Evolutionary conservation across 2,329 filamentous ascomycete genomes (phyloP).

Genomic region (Cyclaneusma minus): DNA sequence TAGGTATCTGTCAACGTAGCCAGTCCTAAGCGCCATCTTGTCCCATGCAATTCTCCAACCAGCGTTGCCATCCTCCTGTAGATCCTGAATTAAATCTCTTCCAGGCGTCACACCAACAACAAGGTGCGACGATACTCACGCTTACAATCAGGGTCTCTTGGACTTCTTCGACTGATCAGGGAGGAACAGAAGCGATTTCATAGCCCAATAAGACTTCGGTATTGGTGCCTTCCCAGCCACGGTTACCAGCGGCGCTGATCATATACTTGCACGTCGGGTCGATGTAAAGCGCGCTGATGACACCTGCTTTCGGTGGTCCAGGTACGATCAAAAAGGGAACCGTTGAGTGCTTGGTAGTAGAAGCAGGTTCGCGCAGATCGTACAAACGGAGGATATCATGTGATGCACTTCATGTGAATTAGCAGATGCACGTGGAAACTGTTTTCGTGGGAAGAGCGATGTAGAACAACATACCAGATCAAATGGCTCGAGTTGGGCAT

Average conservation of each 20-base stretch:
- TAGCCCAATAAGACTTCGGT: slow-evolving; percentile 92
- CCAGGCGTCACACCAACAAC: no score
- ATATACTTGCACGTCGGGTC: slow-evolving; percentile 83
- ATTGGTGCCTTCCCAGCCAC: slow-evolving; percentile 83
- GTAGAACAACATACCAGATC: slow-evolving; percentile 46
- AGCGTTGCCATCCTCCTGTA: no score
- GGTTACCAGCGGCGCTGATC: slow-evolving; percentile 79
- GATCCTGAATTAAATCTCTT: no score
- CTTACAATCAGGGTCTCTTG: no score
- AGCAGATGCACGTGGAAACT: slow-evolving; percentile 1
- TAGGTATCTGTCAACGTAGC: no score
- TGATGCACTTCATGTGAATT: slow-evolving; percentile 50
- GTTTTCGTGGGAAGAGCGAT: not conserved
- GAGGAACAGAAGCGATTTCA: no score
- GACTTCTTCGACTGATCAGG: no score
- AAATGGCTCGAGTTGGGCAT: slow-evolving; percentile 92
- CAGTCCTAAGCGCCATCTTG: no score
- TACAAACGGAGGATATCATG: slow-evolving; percentile 90
- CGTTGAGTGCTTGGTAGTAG: slow-evolving; percentile 53
- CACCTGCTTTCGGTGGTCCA: slow-evolving; percentile 66
- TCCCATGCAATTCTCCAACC: no score
- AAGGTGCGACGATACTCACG: no score
- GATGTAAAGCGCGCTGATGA: slow-evolving; percentile 73
- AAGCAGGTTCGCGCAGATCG: slow-evolving; percentile 53
- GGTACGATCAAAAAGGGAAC: slow-evolving; percentile 96